Percentiles rank a stretch among this genome's conserved stretches.
Conservation (phyloP, 352 stramenopile genomes). For the Aphanomyces invadans region DNA sequence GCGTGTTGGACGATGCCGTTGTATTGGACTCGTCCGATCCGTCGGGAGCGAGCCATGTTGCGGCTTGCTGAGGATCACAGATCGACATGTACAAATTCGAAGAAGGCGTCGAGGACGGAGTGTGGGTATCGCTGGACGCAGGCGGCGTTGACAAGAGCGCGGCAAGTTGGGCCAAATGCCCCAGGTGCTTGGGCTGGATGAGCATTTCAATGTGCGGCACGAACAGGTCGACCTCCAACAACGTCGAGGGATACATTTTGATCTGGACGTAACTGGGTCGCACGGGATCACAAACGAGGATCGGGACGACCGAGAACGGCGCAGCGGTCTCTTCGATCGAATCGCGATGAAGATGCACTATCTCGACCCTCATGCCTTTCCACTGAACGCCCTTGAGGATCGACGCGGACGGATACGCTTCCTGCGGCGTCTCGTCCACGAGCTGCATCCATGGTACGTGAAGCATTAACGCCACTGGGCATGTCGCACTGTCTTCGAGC, state of each 20-base stretch:
- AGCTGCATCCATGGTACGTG: conserved; percentile 76
- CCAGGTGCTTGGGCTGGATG: conserved; percentile 72
- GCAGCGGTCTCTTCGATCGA: conserved; percentile 34
- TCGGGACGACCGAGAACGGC: conserved; percentile 41
- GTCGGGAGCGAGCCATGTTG: conserved; percentile 52
- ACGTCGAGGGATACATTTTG: conserved; percentile 72
- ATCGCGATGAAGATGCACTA: conserved; percentile 31
- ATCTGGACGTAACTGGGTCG: conserved; percentile 76
- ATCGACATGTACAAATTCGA: conserved; percentile 59
- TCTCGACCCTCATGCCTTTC: conserved; percentile 69
- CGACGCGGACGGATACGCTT: conserved; percentile 33
- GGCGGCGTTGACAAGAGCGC: conserved; percentile 20
- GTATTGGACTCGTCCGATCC: too few species aligned
- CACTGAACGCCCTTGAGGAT: conserved; percentile 80
- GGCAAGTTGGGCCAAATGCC: conserved; percentile 36
- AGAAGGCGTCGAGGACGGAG: conserved; percentile 32
- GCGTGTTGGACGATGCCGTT: too few species aligned
- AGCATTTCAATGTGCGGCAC: conserved; percentile 74
- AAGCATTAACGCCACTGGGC: conserved; percentile 50
- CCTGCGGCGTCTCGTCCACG: conserved; percentile 70
- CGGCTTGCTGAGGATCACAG: conserved; percentile 40
- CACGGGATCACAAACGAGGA: conserved; percentile 54
- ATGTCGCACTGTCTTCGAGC: conserved; percentile 40
- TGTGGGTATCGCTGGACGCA: neutral
- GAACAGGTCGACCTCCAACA: conserved; percentile 78